Percentiles rank a stretch among this genome's conserved stretches.
These are phyloP conservation scores for Colletotrichum abscissum DNA, from an alignment of 2,329 filamentous ascomycete genomes.

Conservation along the genomic window DNA sequence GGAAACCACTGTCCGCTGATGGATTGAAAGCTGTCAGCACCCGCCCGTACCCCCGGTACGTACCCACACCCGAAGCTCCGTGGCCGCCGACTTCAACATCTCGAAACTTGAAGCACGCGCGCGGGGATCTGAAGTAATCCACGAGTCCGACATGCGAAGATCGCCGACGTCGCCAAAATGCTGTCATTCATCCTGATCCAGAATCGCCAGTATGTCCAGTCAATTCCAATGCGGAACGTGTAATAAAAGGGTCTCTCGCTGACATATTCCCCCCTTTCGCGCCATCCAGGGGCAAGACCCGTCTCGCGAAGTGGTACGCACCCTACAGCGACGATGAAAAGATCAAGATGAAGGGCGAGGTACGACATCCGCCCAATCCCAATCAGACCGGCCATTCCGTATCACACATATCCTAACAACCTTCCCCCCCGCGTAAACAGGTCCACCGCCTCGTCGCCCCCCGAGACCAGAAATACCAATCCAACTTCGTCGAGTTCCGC, in stretches of 20 bases:
- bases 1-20: background rate
- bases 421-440: constrained; percentile 50
- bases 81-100: constrained; percentile 26
- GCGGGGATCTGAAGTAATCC: background rate
- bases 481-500: constrained; percentile 97
- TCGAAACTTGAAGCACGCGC: constrained; percentile 18
- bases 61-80: constrained; percentile 30
- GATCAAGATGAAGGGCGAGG: constrained; percentile 98
- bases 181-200: constrained; percentile 88
- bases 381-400: background rate
- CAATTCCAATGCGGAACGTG: background rate
- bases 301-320: constrained; percentile 98
- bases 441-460: constrained; percentile 97
- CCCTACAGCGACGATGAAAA: constrained; percentile 99
- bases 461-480: constrained; percentile 98
- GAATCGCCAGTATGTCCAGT: constrained; percentile 75
- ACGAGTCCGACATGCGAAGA: constrained; percentile 22
- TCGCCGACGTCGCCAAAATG: constrained; percentile 49
- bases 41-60: background rate
- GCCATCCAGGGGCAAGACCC: constrained; percentile 86
- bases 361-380: constrained; percentile 51
- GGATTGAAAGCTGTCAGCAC: background rate
- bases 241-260: constrained; percentile 18
- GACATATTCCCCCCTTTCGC: background rate
- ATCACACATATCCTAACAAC: too few species aligned